These are phyloP conservation scores for Guadua angustifolia DNA, from an alignment of 176 grass and related monocot genomes.

Conservation along the genomic window DNA sequence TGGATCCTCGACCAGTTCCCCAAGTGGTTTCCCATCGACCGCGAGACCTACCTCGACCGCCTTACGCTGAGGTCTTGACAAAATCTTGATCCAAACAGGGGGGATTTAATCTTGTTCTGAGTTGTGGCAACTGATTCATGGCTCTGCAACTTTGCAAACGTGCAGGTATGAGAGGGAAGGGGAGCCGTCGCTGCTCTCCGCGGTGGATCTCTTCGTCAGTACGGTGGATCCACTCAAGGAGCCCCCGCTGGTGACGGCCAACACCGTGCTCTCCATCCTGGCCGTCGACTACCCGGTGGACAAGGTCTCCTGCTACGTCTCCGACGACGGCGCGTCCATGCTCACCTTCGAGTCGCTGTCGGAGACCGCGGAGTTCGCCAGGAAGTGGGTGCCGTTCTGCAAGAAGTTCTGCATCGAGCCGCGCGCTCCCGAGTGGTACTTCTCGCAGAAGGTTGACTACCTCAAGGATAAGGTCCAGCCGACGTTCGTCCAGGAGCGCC, in stretches of 20 bases:
- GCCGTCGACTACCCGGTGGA: slow-evolving; percentile 94
- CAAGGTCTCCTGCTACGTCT: slow-evolving; percentile 99
- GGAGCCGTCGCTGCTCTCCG: slow-evolving; percentile 75
- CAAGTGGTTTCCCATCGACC: slow-evolving; percentile 97
- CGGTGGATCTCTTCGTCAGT: slow-evolving; percentile 91
- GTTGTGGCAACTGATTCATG: not conserved
- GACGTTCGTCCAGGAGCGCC: slow-evolving; percentile 87
- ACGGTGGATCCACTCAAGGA: slow-evolving; percentile 98
- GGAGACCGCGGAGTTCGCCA: slow-evolving; percentile 90
- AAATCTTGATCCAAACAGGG: not conserved
- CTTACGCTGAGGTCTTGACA: slow-evolving; percentile 65
- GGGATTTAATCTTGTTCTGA: not conserved
- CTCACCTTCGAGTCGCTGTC: slow-evolving; percentile 92
- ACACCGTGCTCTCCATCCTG: slow-evolving; percentile 95
- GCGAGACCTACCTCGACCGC: slow-evolving; percentile 96
- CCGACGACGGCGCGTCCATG: slow-evolving; percentile 97
- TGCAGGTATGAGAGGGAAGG: slow-evolving; percentile 90
- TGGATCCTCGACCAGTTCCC: slow-evolving; percentile 99
- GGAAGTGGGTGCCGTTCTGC: slow-evolving; percentile 99
- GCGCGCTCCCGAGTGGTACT: slow-evolving; percentile 92
- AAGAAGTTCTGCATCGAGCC: slow-evolving; percentile 97
- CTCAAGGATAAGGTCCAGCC: slow-evolving; percentile 99
- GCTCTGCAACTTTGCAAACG: not conserved
- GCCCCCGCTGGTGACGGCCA: slow-evolving; percentile 92
- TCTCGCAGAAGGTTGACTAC: slow-evolving; percentile 89